Evolutionary conservation across 1,284 basidiomycete genomes (phyloP).

Genomic region (Irpex sp.): DNA sequence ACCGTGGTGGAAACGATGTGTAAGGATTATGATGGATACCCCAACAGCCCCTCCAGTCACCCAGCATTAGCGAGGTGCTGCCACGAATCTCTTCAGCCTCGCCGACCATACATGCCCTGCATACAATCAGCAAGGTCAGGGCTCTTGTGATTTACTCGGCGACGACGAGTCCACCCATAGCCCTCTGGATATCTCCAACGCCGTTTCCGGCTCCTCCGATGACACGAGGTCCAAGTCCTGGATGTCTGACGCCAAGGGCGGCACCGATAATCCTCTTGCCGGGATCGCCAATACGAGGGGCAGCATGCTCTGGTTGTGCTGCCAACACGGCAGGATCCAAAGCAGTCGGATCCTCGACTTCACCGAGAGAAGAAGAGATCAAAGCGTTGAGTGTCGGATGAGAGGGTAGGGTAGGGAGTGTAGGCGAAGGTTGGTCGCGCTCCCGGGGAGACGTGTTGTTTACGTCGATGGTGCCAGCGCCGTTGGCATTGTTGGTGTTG

Average conservation of each 20-base stretch:
- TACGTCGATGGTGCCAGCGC: slow-evolving; percentile 40
- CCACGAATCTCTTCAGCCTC: background rate
- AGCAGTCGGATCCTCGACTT: slow-evolving; percentile 38
- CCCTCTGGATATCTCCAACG: slow-evolving; percentile 72
- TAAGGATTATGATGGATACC: background rate
- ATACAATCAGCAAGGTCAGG: background rate
- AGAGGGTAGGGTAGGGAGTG: slow-evolving; percentile 73
- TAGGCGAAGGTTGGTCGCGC: slow-evolving; percentile 66
- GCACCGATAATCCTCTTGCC: slow-evolving; percentile 83
- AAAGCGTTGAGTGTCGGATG: slow-evolving; percentile 80
- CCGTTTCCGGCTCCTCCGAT: slow-evolving; percentile 58
- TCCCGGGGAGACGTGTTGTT: slow-evolving; percentile 41
- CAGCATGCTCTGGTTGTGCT: slow-evolving; percentile 34
- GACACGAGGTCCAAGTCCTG: slow-evolving; percentile 58
- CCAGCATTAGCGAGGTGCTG: background rate
- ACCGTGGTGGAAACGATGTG: background rate
- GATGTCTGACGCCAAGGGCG: slow-evolving; percentile 77
- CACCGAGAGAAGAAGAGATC: slow-evolving; percentile 68
- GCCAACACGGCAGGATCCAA: slow-evolving; percentile 66
- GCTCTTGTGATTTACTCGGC: slow-evolving; percentile 50
- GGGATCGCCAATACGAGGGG: slow-evolving; percentile 73
- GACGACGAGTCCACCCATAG: slow-evolving; percentile 68
- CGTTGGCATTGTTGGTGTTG: slow-evolving; percentile 37
- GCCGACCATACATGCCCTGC: background rate
- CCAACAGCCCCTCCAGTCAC: background rate